Conservation (phyloP, 805 yeast species). For the Monosporozyma unispora region DNA sequence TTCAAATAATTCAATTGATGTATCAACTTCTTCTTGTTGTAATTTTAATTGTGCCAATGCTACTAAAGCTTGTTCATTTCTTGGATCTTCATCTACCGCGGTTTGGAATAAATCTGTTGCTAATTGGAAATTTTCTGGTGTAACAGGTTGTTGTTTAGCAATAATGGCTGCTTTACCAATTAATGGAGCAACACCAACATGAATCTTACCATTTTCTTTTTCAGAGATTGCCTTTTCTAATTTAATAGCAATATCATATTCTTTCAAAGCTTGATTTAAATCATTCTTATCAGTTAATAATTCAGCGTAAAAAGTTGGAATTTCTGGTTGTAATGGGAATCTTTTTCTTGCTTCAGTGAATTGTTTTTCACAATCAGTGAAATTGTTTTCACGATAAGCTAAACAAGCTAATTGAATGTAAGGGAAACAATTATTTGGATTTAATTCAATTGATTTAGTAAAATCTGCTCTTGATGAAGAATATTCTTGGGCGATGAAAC, state of each 20-base stretch:
- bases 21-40: conserved; percentile 73
- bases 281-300: conserved; percentile 77
- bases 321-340: conserved; percentile 83
- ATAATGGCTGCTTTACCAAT: conserved; percentile 77
- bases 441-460: conserved; percentile 62
- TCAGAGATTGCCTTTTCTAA: conserved; percentile 43
- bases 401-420: conserved; percentile 91
- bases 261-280: conserved; percentile 59
- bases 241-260: conserved; percentile 78
- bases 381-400: conserved; percentile 59
- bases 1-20: conserved; percentile 75
- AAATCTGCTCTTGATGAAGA: conserved; percentile 66
- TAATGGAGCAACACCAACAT: conserved; percentile 83
- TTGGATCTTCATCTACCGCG: conserved; percentile 80
- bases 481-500: conserved; percentile 70
- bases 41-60: conserved; percentile 87
- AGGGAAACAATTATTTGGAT: conserved; percentile 70
- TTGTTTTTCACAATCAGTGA: conserved; percentile 49
- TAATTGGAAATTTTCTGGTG: conserved; percentile 37
- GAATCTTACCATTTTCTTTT: conserved; percentile 45
- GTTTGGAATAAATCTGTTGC: conserved; percentile 59
- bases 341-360: conserved; percentile 62
- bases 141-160: conserved; percentile 38
- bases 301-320: conserved; percentile 94
- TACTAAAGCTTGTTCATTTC: conserved; percentile 79